phyloP scores from a whole-genome alignment of 106 monocot genomes.

The Allium sativum region DNA sequence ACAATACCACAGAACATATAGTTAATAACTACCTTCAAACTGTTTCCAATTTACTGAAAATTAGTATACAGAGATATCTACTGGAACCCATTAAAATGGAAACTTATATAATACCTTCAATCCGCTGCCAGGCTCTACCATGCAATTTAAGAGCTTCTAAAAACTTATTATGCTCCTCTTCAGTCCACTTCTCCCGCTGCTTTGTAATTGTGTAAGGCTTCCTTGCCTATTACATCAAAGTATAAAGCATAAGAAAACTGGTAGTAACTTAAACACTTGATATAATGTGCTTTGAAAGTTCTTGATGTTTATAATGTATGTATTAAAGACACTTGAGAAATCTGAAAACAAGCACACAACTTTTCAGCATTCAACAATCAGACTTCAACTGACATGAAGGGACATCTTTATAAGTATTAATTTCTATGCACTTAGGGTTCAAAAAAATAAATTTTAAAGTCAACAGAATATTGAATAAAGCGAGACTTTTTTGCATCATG shows the following conservation, averaged over 20 bases:
- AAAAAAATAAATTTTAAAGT: too few species aligned
- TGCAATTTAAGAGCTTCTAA: constrained; percentile 72
- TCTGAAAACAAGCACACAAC: too few species aligned
- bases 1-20: constrained; percentile 3
- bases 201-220: constrained; percentile 93
- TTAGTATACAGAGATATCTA: not conserved
- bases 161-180: constrained; percentile 70
- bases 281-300: too few species aligned
- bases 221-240: constrained; percentile 24
- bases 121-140: constrained; percentile 87
- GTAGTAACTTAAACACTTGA: not conserved
- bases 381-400: too few species aligned
- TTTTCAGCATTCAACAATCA: too few species aligned
- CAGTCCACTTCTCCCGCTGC: constrained; percentile 82
- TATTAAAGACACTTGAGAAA: too few species aligned
- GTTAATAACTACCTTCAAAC: constrained; percentile 1
- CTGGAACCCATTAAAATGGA: not conserved
- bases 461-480: too few species aligned
- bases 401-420: too few species aligned
- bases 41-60: not conserved
- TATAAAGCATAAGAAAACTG: not conserved
- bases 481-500: too few species aligned
- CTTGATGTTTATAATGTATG: not conserved
- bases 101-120: constrained; percentile 38
- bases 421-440: too few species aligned